phyloP scores from a whole-genome alignment of 805 yeast species.

The Barnettozyma populi region DNA sequence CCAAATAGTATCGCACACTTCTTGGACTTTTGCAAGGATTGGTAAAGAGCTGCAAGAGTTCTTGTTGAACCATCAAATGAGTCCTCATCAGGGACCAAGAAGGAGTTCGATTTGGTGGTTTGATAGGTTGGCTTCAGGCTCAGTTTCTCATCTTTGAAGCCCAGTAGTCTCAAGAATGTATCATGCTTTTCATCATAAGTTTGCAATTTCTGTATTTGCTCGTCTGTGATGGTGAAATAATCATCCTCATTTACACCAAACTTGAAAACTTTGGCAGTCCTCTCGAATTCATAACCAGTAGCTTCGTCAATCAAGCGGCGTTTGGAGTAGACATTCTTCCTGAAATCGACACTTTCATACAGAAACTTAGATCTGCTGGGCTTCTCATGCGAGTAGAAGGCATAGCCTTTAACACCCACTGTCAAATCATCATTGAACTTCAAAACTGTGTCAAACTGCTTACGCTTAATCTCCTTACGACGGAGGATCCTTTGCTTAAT shows the following conservation, averaged over 20 bases:
- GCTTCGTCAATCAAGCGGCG: slow-evolving; percentile 34
- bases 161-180: slow-evolving; percentile 59
- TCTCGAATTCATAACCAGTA: slow-evolving; percentile 40
- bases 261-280: slow-evolving; percentile 33
- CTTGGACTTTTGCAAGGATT: slow-evolving; percentile 44
- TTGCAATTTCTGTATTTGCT: slow-evolving; percentile 31
- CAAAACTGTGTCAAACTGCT: slow-evolving; percentile 57
- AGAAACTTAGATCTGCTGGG: slow-evolving; percentile 45
- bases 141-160: slow-evolving; percentile 47
- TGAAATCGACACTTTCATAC: slow-evolving; percentile 46
- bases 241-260: slow-evolving; percentile 38
- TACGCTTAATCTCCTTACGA: slow-evolving; percentile 56
- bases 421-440: slow-evolving; percentile 48
- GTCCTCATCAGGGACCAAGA: slow-evolving; percentile 64
- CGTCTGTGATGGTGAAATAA: slow-evolving; percentile 33
- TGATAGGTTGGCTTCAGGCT: slow-evolving; percentile 47
- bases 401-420: slow-evolving; percentile 68
- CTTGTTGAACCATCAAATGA: slow-evolving; percentile 55
- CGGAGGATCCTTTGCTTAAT: slow-evolving; percentile 47
- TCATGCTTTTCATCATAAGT: slow-evolving; percentile 29
- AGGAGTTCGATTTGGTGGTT: slow-evolving; percentile 43
- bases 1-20: slow-evolving; percentile 75
- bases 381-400: slow-evolving; percentile 52
- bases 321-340: slow-evolving; percentile 46
- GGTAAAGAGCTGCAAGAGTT: slow-evolving; percentile 64